Evolutionary conservation across 1,284 basidiomycete genomes (phyloP), one percentile per base, ranked within the genome.

Genomic region (Tremellales sp.): DNA sequence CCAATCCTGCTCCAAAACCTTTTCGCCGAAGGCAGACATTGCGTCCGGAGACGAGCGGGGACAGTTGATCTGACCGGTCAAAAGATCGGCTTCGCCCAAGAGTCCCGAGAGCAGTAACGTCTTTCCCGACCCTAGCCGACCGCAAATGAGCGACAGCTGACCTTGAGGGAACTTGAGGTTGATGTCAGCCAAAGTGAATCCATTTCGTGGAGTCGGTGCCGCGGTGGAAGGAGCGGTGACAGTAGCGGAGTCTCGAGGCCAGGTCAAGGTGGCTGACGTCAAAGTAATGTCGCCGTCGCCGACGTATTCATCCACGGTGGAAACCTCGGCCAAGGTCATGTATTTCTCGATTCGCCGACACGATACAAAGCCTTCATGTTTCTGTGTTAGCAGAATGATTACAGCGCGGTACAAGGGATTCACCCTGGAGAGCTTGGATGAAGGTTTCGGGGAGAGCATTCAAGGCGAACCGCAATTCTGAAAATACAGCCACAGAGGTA

Each of bases 341-440:
- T 90, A 94, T 66, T 88, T 91, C 66, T 94, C 89, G 54, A 95
- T 93, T 40, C 91, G 86, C 13, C 86, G 81, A 38, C 93, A 77
- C 3, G 89, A 93, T 19, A 94, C 87, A 45, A 89, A 78, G 45
- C 82, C 68, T 56, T 25, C 7, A 6, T 7, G 18, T 35, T n/a
- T n/a, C n/a, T n/a, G n/a, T n/a, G n/a, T n/a, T n/a, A n/a, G n/a
- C n/a, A n/a, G n/a, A n/a, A 32, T 10, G 79, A 79, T 88, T 56
- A n/a, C 60, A 28, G 18, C 10, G 29, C 10, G 29, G 29, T 31
- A 10, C 16, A 31, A 10, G 10, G 29, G 45, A 54, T 69, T 40
- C 48, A 82, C 58, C 83, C 72, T 89, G 87, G 9, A 92, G 77
- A 72, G 87, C 79, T 60, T 87, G 85, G 64, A 94, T 88, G 58